Base-by-base conservation (phyloP, 352 stramenopile genomes). In the Phytophthora citrophthora region DNA sequence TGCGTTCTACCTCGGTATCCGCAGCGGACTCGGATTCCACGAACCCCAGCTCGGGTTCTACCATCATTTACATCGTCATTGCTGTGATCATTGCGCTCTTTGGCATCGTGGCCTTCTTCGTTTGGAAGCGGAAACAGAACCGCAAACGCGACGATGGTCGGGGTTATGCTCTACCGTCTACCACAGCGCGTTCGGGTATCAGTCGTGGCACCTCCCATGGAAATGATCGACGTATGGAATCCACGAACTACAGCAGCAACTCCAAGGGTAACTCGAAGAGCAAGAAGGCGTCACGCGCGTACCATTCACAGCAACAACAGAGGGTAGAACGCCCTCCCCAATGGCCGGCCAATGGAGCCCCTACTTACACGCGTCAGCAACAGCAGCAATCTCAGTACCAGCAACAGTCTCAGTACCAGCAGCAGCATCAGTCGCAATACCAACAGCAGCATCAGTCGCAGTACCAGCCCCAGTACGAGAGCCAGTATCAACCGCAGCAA, bases 61-160 rank as follows among this genome's bases (percentile, higher is more conserved):
- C 64, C 31, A 68, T 88, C 64, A 72, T 89, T 52, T 87, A 82
- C 65, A 76, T 89, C 48, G 78, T 86, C 38, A 67, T 88, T 20
- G 76, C 72, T 23, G 68, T 89, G 8, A 67, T 87, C 31, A 66
- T 79, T 18, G 41, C 81, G 40, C 76, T 91, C 18, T 77, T 88
- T 43, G 49, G 84, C 18, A 66, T 79, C 23, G 70, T 72, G 12
- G 76, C 68, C 16, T 71, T 74, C 26, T 89, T 88, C 60, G 70
- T 86, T 27, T 89, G 74, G 68, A 77, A 73, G 47, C 73, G 81
- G 34, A 72, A 72, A 9, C 75, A 76, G 53, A 71, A 73, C 53
- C 68, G 51, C 55, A 69, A 73, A 51, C 53, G 44, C 4, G 13
- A 53, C 4, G 46, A 57, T 3, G 26, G 65, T 7, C 53, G 45